These are phyloP conservation scores for Peronospora tabacina DNA, from an alignment of 352 stramenopile genomes.

Conservation along the genomic window DNA sequence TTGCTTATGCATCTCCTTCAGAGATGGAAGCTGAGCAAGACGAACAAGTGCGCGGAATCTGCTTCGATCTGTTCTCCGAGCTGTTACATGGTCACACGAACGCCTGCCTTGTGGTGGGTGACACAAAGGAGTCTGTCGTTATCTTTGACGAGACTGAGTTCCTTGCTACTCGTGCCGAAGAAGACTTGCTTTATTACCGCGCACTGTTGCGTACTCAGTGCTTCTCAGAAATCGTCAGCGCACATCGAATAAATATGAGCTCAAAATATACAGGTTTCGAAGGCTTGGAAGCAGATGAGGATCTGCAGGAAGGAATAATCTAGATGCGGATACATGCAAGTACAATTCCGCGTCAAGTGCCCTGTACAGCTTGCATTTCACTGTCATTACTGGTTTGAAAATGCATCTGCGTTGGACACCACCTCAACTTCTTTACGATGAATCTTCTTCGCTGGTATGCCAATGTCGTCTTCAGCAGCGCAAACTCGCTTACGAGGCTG, in stretches of 20 bases:
- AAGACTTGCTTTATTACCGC: slow-evolving; percentile 60
- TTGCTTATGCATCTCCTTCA: slow-evolving; percentile 10
- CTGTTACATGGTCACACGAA: slow-evolving; percentile 62
- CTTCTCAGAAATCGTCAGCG: slow-evolving; percentile 79
- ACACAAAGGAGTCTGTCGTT: slow-evolving; percentile 81
- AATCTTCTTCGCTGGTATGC: slow-evolving; percentile 25
- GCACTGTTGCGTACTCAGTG: slow-evolving; percentile 68
- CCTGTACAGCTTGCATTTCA: slow-evolving; percentile 10
- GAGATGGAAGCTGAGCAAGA: slow-evolving; percentile 28
- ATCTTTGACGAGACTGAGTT: slow-evolving; percentile 86
- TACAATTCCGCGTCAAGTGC: slow-evolving; percentile 1
- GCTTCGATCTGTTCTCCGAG: slow-evolving; percentile 56
- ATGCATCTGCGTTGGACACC: slow-evolving; percentile 1
- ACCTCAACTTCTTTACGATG: slow-evolving; percentile 11
- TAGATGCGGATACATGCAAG: slow-evolving; percentile 10
- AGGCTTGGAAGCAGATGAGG: slow-evolving; percentile 23
- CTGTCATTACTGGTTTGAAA: slow-evolving; percentile 13
- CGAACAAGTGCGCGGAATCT: slow-evolving; percentile 52
- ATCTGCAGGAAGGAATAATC: slow-evolving; percentile 45
- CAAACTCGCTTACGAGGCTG: slow-evolving; percentile 24
- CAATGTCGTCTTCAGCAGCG: slow-evolving; percentile 5
- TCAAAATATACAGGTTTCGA: slow-evolving; percentile 27
- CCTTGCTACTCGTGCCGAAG: slow-evolving; percentile 43
- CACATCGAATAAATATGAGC: slow-evolving; percentile 58
- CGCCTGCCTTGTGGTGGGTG: slow-evolving; percentile 70